These are phyloP conservation scores for Ceratocystis albifundus DNA, from an alignment of 2,329 filamentous ascomycete genomes.

Conservation along the genomic window DNA sequence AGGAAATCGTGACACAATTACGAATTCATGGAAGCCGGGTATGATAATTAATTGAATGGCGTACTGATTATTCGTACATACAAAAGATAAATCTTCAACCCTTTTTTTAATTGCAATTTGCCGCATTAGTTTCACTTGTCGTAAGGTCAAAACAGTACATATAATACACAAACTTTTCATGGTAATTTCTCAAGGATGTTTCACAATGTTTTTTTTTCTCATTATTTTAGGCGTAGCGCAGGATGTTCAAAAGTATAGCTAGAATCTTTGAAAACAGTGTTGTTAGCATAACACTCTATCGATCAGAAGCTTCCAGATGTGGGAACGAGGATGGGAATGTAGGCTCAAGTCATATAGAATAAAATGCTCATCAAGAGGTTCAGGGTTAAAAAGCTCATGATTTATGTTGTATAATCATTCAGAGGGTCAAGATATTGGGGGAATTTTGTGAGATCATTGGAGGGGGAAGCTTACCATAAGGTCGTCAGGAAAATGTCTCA, in stretches of 20 bases:
- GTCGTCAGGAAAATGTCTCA: slow-evolving; percentile 18
- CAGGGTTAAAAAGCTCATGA: slow-evolving; percentile 61
- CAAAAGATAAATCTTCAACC: neutral
- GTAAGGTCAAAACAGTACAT: neutral
- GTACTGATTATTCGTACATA: neutral
- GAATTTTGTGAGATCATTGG: slow-evolving; percentile 22
- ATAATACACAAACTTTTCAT: neutral
- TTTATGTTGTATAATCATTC: slow-evolving; percentile 45
- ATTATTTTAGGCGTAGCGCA: slow-evolving; percentile 21
- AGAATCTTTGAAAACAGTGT: slow-evolving; percentile 13
- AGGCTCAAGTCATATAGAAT: slow-evolving; percentile 44
- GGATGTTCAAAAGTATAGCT: slow-evolving; percentile 11
- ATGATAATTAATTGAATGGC: neutral
- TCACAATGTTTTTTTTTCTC: slow-evolving; percentile 25
- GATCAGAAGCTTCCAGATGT: slow-evolving; percentile 14
- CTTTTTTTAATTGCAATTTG: no score
- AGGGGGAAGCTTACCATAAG: slow-evolving; percentile 35
- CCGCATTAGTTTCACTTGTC: neutral
- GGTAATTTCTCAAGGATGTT: slow-evolving; percentile 24
- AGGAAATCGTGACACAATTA: neutral
- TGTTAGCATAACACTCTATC: slow-evolving; percentile 18
- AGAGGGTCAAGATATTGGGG: slow-evolving; percentile 26
- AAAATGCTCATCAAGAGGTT: slow-evolving; percentile 45
- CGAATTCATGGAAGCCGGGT: neutral
- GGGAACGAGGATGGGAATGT: neutral